Evolutionary conservation across 768 basidiomycete genomes (phyloP).

Genomic region (Baorangia bicolor): DNA sequence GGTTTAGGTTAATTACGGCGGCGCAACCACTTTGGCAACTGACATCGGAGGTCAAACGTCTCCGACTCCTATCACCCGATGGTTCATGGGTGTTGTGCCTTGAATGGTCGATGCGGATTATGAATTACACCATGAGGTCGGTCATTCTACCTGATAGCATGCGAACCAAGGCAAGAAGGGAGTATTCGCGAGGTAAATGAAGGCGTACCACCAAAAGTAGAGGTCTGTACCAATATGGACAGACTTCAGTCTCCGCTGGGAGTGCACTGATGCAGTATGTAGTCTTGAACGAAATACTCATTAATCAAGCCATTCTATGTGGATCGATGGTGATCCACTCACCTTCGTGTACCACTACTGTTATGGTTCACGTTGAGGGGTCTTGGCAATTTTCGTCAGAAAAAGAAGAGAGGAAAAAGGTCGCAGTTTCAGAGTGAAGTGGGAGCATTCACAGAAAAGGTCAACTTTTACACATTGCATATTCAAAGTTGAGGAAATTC

Average conservation of each 20-base stretch:
- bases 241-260: not conserved
- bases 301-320: no score
- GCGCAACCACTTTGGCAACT: conserved; percentile 4
- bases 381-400: not conserved
- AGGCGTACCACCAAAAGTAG: not conserved
- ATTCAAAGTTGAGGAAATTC: no score
- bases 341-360: not conserved
- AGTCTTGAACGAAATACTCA: not conserved
- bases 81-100: not conserved
- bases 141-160: not conserved
- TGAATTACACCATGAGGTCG: not conserved
- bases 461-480: not conserved
- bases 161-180: not conserved
- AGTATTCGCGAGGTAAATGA: not conserved
- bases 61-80: conserved; percentile 27
- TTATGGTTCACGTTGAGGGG: not conserved
- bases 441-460: not conserved
- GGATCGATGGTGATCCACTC: not conserved
- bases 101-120: not conserved
- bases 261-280: not conserved
- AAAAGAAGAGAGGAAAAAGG: not conserved
- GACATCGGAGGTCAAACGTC: conserved; percentile 22
- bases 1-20: not conserved
- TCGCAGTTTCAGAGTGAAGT: not conserved
- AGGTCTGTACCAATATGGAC: not conserved